Evolutionary conservation across 441 rosid genomes (phyloP).

Genomic region (Mallotus repandus): DNA sequence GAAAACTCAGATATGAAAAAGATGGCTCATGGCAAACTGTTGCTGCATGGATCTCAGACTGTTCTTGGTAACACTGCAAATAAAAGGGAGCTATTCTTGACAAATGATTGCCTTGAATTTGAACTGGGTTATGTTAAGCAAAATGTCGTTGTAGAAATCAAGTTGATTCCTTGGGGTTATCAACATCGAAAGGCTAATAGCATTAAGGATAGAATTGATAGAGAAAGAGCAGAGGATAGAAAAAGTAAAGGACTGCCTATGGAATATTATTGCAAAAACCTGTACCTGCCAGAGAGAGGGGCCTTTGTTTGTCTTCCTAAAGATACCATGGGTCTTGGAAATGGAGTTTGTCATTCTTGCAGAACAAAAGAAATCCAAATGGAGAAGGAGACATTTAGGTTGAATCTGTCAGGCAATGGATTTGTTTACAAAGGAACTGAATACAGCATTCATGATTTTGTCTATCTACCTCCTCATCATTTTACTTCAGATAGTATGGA

Average conservation of each 20-base stretch:
- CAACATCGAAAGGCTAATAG: slow-evolving; percentile 46
- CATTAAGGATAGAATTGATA: slow-evolving; percentile 49
- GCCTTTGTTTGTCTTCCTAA: slow-evolving; percentile 66
- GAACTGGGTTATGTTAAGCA: slow-evolving; percentile 54
- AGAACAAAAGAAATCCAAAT: slow-evolving; percentile 38
- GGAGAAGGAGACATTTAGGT: slow-evolving; percentile 35
- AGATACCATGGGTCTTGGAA: slow-evolving; percentile 52
- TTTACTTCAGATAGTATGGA: slow-evolving; percentile 37
- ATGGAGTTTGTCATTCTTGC: slow-evolving; percentile 66
- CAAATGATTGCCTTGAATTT: slow-evolving; percentile 49
- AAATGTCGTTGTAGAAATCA: slow-evolving; percentile 41
- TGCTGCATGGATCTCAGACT: slow-evolving; percentile 59
- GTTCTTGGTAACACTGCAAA: slow-evolving; percentile 68
- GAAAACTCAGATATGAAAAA: slow-evolving; percentile 54
- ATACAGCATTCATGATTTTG: slow-evolving; percentile 56
- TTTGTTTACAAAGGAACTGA: slow-evolving; percentile 45
- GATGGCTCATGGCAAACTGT: slow-evolving; percentile 67
- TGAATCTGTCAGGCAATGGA: slow-evolving; percentile 36
- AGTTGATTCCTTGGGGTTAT: slow-evolving; percentile 68
- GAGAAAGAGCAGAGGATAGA: slow-evolving; percentile 65
- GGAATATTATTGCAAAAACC: slow-evolving; percentile 73
- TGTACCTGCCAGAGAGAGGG: slow-evolving; percentile 80
- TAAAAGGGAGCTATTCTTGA: slow-evolving; percentile 70
- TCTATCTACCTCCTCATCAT: slow-evolving; percentile 49
- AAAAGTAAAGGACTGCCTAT: slow-evolving; percentile 58